Evolutionary conservation across 441 rosid species (phyloP), one percentile per base, ranked within the genome.

Genomic region (Omphalea diandra): DNA sequence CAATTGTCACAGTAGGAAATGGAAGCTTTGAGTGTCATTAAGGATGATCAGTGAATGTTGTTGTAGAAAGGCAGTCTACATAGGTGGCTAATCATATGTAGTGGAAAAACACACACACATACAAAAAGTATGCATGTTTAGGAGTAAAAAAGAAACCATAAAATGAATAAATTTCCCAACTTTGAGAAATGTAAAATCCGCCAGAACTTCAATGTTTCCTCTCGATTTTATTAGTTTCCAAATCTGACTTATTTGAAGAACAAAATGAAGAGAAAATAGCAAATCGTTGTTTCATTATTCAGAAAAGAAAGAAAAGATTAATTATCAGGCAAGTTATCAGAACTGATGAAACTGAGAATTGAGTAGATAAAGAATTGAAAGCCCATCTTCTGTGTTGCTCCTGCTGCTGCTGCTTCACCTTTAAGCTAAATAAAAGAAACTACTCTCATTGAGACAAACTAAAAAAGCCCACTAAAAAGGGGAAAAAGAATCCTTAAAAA

Each of bases 251-350:
- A 15, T 12, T 44, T 44, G 12, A 12, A 17, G 26, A 33, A 10
- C 11, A 47, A 58, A 32, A 46, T 15, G 9, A 24, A 29, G 29
- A 31, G 8, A 10, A 59, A 0, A 20, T 12, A 60, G 64, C 10
- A 29, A 54, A 38, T 38, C 26, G 41, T n/a, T n/a, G 50, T 36
- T 46, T 27, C 61, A 58, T 58, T 50, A 61, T 55, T 32, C 32
- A 40, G 57, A 11, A 66, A 76, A 55, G 38, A 44, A 72, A 29
- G 54, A 68, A 69, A n/a, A 7, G 72, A 74, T 66, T 69, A 46
- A 73, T 63, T 63, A 57, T 63, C 58, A 67, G 78, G 57, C 68
- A 76, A 81, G 78, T 66, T 72, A 72, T 55, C 73, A 72, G 72
- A 72, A 65, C 43, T 68, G 65, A n/a, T n/a, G n/a, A 67, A 63